Conservation (phyloP, 768 basidiomycete species). For the Tremella mesenterica region DNA sequence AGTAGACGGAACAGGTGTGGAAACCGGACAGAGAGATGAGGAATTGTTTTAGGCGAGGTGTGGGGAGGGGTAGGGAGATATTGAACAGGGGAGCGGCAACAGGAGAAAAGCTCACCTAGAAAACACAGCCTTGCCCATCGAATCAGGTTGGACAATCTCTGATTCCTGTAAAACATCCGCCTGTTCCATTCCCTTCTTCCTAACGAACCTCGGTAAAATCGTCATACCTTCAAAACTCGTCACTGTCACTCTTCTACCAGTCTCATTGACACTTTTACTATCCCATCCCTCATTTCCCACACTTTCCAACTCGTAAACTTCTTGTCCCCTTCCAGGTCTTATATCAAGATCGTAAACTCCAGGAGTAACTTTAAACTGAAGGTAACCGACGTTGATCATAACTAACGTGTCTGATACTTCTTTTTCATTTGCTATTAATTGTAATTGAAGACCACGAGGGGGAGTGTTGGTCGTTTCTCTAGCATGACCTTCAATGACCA, state of each 20-base stretch:
- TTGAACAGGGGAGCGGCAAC: no score
- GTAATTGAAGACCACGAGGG: conserved; percentile 83
- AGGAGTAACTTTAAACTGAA: conserved; percentile 89
- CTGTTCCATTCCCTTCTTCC: conserved; percentile 66
- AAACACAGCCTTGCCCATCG: conserved; percentile 13
- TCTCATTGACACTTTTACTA: conserved; percentile 60
- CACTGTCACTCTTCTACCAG: conserved; percentile 66
- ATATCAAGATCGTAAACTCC: conserved; percentile 79
- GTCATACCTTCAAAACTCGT: conserved; percentile 86
- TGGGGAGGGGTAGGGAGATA: no score
- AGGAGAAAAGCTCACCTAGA: conserved; percentile 11
- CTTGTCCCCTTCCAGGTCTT: conserved; percentile 66
- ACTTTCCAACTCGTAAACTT: conserved; percentile 74
- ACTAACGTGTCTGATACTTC: conserved; percentile 78
- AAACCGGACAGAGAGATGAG: no score
- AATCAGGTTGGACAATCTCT: no score
- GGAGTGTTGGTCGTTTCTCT: conserved; percentile 63
- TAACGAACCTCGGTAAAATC: conserved; percentile 66
- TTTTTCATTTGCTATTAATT: conserved; percentile 52
- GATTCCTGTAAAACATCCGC: conserved; percentile 67
- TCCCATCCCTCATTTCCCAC: conserved; percentile 84
- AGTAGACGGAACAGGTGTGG: no score
- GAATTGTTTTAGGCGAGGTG: no score
- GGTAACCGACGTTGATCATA: conserved; percentile 88
- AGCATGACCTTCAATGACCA: conserved; percentile 90